These are phyloP conservation scores for Tothia fuscella DNA, from an alignment of 2,329 filamentous ascomycete species.

Conservation along the genomic window DNA sequence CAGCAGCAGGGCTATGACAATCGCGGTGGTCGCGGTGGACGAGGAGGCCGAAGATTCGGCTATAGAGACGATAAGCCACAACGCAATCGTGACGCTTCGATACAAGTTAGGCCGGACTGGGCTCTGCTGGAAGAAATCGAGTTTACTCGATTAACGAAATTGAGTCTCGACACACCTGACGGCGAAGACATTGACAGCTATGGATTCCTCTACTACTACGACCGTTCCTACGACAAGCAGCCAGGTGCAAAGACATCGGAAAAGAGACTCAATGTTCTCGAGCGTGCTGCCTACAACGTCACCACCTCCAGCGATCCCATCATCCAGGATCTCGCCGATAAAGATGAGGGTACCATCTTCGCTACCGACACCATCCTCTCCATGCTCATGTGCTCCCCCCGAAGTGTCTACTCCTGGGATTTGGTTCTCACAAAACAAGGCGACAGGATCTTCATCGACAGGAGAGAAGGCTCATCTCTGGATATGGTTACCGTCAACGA, in stretches of 20 bases:
- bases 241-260: constrained; percentile 74
- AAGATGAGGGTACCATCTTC: constrained; percentile 92
- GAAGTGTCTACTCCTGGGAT: constrained; percentile 97
- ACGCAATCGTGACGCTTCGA: constrained; percentile 87
- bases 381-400: constrained; percentile 97
- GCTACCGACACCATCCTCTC: constrained; percentile 94
- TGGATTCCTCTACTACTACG: constrained; percentile 97
- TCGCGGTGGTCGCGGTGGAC: constrained; percentile 53
- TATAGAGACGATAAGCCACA: constrained; percentile 99
- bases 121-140: constrained; percentile 95
- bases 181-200: constrained; percentile 93
- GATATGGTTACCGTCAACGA: constrained; percentile 99
- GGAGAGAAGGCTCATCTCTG: constrained; percentile 86
- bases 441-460: constrained; percentile 97
- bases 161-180: constrained; percentile 89
- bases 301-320: constrained; percentile 92
- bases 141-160: constrained; percentile 86
- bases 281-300: constrained; percentile 95
- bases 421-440: constrained; percentile 86
- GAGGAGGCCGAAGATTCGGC: constrained; percentile 78
- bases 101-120: constrained; percentile 96
- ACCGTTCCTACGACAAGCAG: constrained; percentile 87
- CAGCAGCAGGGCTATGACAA: constrained; percentile 55
- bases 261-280: constrained; percentile 75
- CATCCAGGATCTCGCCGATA: constrained; percentile 92